Percentiles rank a stretch among this genome's conserved stretches.
These are phyloP conservation scores for Metschnikowia matae DNA, from an alignment of 805 yeast species.

Conservation along the genomic window DNA sequence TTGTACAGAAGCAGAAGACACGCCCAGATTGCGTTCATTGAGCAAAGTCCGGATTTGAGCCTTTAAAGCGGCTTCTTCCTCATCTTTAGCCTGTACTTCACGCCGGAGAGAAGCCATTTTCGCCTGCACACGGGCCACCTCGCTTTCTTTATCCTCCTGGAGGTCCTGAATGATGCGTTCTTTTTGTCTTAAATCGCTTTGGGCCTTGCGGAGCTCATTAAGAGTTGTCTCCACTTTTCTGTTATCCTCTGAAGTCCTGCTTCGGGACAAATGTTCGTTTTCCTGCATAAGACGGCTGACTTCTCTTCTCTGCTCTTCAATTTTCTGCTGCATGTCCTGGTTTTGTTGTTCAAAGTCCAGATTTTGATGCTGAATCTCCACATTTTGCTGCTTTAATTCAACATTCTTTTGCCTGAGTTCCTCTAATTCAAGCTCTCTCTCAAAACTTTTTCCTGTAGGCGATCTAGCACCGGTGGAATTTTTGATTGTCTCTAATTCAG, in stretches of 20 bases:
- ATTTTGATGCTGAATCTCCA: background rate
- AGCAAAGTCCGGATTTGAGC: conserved; percentile 22
- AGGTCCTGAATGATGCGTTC: conserved; percentile 7
- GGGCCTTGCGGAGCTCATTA: conserved; percentile 8
- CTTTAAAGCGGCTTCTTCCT: conserved; percentile 20
- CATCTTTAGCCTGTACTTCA: conserved; percentile 24
- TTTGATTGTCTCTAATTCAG: background rate
- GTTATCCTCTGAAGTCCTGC: conserved; percentile 10
- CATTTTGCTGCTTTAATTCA: background rate
- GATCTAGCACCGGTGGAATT: background rate
- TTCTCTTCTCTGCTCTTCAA: background rate
- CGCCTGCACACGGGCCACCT: conserved; percentile 14
- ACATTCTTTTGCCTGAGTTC: background rate
- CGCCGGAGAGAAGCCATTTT: conserved; percentile 16
- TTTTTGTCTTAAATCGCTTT: conserved; percentile 8
- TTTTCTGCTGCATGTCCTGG: conserved; percentile 3
- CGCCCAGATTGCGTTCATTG: conserved; percentile 15
- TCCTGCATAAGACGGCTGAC: conserved; percentile 4
- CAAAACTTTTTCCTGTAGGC: background rate
- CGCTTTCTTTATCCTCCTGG: conserved; percentile 8
- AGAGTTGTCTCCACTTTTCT: conserved; percentile 7
- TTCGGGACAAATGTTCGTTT: conserved; percentile 6
- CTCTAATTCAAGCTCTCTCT: background rate
- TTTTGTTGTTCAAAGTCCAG: background rate
- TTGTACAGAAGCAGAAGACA: conserved; percentile 13